Conservation (phyloP, 192 early-diverging fungal genomes). For the Entomortierella chlamydospora region DNA sequence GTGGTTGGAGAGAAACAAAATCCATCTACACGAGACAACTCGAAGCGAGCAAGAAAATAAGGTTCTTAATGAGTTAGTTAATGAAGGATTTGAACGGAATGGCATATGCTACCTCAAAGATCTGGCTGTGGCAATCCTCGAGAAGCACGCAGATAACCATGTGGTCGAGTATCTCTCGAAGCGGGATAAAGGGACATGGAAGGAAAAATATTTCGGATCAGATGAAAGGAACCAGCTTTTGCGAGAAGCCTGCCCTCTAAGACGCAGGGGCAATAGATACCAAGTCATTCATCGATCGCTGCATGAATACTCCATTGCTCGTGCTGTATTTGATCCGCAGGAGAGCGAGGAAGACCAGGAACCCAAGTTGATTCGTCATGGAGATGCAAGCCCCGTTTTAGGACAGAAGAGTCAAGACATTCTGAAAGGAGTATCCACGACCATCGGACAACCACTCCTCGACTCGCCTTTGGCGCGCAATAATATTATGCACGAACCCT, state of each 20-base stretch:
- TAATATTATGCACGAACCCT: conserved; percentile 6
- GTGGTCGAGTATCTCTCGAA: neutral
- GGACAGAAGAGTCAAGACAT: neutral
- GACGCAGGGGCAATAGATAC: neutral
- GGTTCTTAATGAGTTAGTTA: neutral
- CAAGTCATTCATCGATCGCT: neutral
- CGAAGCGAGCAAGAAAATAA: neutral
- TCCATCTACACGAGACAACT: neutral
- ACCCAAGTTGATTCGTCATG: neutral
- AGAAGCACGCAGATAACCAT: neutral
- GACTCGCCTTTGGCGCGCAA: conserved; percentile 9
- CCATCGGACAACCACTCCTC: neutral
- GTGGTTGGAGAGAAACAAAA: neutral
- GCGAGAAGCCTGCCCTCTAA: neutral
- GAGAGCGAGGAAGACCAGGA: neutral
- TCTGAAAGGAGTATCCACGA: neutral
- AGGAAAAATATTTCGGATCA: neutral
- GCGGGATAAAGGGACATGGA: neutral
- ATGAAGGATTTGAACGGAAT: neutral
- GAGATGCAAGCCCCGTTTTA: neutral
- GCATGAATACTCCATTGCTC: neutral
- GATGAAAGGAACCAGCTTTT: neutral
- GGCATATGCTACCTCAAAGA: neutral
- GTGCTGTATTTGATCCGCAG: conserved; percentile 1
- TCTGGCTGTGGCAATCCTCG: neutral